Evolutionary conservation across 208 protist species (phyloP).

Genomic region (Sergeia podlipaevii): DNA sequence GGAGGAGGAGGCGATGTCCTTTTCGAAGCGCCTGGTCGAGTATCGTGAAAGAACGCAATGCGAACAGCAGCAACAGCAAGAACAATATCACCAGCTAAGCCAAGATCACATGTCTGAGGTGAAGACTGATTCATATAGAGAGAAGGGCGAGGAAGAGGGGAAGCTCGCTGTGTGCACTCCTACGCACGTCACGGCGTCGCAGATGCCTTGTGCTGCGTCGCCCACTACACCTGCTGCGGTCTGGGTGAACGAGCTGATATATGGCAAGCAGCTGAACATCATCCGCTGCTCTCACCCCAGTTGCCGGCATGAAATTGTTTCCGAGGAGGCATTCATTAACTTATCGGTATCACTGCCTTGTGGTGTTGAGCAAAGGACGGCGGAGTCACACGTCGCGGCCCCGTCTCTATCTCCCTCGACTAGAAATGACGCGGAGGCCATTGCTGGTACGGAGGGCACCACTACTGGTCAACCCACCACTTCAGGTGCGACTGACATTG

Average conservation of each 20-base stretch:
- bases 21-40: conserved; percentile 13
- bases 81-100: neutral
- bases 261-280: conserved; percentile 74
- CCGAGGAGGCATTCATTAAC: conserved; percentile 67
- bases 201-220: neutral
- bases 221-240: conserved; percentile 14
- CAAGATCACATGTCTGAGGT: neutral
- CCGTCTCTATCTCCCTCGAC: neutral
- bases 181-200: neutral
- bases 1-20: conserved; percentile 54
- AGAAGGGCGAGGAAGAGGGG: neutral
- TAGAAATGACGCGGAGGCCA: neutral
- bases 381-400: neutral
- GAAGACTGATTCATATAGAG: neutral
- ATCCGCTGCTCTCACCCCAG: conserved; percentile 53
- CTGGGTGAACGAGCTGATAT: conserved; percentile 69
- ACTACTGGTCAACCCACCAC: neutral
- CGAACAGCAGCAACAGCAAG: neutral
- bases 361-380: neutral
- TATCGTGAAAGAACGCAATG: neutral
- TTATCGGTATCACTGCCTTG: conserved; percentile 37
- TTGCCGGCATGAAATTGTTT: conserved; percentile 75
- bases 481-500: neutral
- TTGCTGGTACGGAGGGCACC: neutral
- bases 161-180: neutral